Evolutionary conservation across 179 eudicot species (phyloP), one percentile per base, ranked within the genome.

Genomic region (Nepenthes alata): DNA sequence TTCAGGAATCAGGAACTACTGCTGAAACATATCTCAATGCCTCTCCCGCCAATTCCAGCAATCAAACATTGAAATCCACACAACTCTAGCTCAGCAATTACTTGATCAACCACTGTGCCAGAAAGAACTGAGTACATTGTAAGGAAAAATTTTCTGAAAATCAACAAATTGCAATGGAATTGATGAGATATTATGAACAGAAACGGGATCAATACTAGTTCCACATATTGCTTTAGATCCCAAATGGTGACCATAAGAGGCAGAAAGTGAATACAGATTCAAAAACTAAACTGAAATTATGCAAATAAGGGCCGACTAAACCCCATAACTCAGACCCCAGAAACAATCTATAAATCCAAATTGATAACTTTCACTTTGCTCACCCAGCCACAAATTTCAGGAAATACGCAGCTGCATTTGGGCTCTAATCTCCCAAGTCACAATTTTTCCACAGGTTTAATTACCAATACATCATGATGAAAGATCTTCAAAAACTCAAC

Each of bases 1-100:
- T 35, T 36, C 34, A 53, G 8, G 47, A 37, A 52, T 69, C 59
- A 79, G 60, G 80, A 67, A 25, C 25, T 25, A 48, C 74, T 59
- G 34, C 68, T 48, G 13, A 83, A 86, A 74, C 82, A 79, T 55
- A 89, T 67, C 59, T 91, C 84, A 68, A 86, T 56, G 59, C 96
- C 95, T 13, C 67, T 80, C 45, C 96, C 95, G 11, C 98, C 98
- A 52, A 86, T 83, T 58, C 74, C 86, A 7, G 95, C 95, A 35
- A 70, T 75, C 64, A 86, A 70, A 75, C 95, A 91, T 60, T 93
- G 73, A 70, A 89, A 93, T 35, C 96, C 98, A 37, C 82, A 80
- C 4, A 83, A 70, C 64, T 89, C 93, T 10, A 93, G 60, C 76
- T 93, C 98, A 12, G 82, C 81, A 50, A 64, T 77, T 41, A 85